Base-by-base conservation (phyloP, 2,329 filamentous ascomycete species). In the Ophiostoma fasciatum region DNA sequence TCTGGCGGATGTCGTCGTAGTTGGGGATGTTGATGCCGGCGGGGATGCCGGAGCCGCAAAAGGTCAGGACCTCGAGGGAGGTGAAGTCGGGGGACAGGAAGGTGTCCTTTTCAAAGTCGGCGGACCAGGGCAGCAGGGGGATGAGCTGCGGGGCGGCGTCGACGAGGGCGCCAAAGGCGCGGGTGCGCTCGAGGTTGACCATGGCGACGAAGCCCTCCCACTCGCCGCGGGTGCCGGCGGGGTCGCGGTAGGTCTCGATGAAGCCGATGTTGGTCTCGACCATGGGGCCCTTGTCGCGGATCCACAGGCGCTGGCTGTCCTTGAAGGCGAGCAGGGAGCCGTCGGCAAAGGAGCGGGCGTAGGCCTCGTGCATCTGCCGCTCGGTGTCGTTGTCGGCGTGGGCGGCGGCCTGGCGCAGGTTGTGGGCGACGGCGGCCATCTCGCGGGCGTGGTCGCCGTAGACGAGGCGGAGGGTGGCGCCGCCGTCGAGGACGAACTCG, bases 51-150 rank as follows among this genome's bases (percentile, higher is more conserved):
- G 65, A 76, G 35, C 64, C 71, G 52, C 71, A 69, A 48, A 94
- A 94, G 1, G 80, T 84, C 42, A 94, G 59, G 3, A 94, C 85
- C 55, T 98, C 90, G 2, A 96, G 67, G 9, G 82, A 90, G 0
- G 90, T 96, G 52, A 98, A 98, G 55, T 98, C 90, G 0, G 90
- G 90, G 35, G 83, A 88, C 25, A 93, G 60, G 58, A 98, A 98
- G 51, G 81, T 85, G 62, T 94, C 87, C 59, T 96, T 96, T 54
- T 98, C 90, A 46, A 96, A 98, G 1, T 83, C 81, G 31, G 72
- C 70, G 25, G 66, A 63, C 90, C 90, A 98, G 0, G 90, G 90
- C 12, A 98, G 63, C 43, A 92, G 74, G 7, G 85, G 83, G 35
- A 98, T 94, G 52, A 94, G 77, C 31, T 65, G 64, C 10, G 85